A percentile compares a stretch with the other conserved stretches of the same genome.
Evolutionary conservation across 805 yeast genomes (phyloP).

Genomic region (Candida qinlingensis): DNA sequence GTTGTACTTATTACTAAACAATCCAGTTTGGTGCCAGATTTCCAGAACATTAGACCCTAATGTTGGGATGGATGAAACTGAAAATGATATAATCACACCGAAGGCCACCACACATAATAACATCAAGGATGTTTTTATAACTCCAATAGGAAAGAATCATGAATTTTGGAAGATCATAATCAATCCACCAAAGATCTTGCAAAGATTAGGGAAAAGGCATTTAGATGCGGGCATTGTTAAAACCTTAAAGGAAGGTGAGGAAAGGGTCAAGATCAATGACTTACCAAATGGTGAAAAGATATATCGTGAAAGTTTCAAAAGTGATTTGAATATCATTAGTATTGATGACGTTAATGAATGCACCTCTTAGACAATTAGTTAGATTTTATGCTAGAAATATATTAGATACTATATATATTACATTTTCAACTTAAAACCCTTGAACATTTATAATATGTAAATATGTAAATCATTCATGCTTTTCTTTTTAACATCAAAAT

Average conservation of each 20-base stretch:
- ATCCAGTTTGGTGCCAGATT: slow-evolving; percentile 30
- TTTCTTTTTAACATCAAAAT: neutral
- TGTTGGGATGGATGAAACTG: slow-evolving; percentile 2
- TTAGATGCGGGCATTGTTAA: slow-evolving; percentile 47
- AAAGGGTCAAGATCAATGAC: slow-evolving; percentile 53
- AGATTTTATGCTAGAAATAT: neutral
- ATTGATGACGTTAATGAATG: slow-evolving; percentile 21
- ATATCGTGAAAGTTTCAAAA: slow-evolving; percentile 21
- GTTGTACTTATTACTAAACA: slow-evolving; percentile 13
- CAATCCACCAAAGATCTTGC: slow-evolving; percentile 39
- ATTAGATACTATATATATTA: neutral
- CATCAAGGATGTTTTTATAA: slow-evolving; percentile 9
- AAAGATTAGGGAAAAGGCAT: slow-evolving; percentile 66
- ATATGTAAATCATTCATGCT: neutral
- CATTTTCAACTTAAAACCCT: neutral
- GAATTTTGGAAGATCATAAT: slow-evolving; percentile 50
- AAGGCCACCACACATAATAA: neutral
- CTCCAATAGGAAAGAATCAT: slow-evolving; percentile 24
- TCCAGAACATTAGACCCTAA: slow-evolving; percentile 28
- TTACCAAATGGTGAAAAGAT: slow-evolving; percentile 49
- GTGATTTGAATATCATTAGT: slow-evolving; percentile 22
- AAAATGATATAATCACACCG: neutral
- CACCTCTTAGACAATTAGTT: too few relatives aligned
- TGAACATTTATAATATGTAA: neutral
- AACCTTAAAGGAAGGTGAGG: slow-evolving; percentile 43